Base-by-base conservation (phyloP, 768 basidiomycete species). In the Auriculariales sp. region DNA sequence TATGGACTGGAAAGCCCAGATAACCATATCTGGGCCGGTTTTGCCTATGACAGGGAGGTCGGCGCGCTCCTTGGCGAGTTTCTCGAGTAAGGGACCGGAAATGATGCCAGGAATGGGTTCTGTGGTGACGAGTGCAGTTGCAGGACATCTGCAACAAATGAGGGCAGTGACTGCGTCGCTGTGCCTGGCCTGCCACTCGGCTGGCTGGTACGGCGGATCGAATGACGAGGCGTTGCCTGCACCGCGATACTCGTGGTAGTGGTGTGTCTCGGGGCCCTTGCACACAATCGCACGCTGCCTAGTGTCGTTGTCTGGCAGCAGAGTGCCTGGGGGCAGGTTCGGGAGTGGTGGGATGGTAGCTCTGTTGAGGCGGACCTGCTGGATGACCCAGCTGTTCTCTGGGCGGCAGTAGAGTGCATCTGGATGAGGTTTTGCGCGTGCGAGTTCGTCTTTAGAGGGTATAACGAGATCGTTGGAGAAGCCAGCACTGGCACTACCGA, bases 341-440 rank as follows among this genome's bases (percentile, higher is more conserved):
- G 15, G 78, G 72, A 86, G 68, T 4, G 79, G 77, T 2, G 82
- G 83, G 7, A 74, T 59, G 31, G 79, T 69, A 17, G 71, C 67
- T 11, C 82, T 79, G 12, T 74, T 73, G 54, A 77, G 78, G 80
- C 82, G 84, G 32, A 68, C 69, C 30, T 53, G 39, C 14, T 89
- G 67, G 32, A 90, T 72, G 29, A 87, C 75, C 87, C 87, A 91
- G 4, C 81, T 81, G 55, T 89, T 84, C 50, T 89, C 83, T 59
- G 77, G 79, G 22, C 78, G 75, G 58, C 86, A 90, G 59, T 83
- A 91, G 60, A 85, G 85, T 12, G 83, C 85, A 55, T 84, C 77
- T 3, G 87, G 80, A 59, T 91, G 86, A 11, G 88, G 87, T 28
- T 85, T 70, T 28, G 85, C 72, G 14, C 71, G 74, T n/a, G 71